A percentile compares a stretch with the other conserved stretches of the same genome.
These are phyloP conservation scores for Tulasnella sp. DNA, from an alignment of 768 basidiomycete species.

Conservation along the genomic window DNA sequence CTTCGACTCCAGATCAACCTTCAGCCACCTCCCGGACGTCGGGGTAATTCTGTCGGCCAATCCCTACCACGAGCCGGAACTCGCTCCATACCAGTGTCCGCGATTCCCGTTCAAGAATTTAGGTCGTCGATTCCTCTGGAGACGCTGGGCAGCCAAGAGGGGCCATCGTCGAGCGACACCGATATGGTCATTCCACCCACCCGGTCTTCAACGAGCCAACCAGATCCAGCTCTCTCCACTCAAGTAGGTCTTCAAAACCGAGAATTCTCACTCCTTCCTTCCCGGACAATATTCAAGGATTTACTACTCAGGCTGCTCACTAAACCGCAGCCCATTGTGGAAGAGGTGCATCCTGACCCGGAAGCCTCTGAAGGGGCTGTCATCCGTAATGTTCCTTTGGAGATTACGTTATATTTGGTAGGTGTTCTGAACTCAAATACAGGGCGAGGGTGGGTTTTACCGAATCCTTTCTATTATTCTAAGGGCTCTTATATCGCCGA, in stretches of 20 bases:
- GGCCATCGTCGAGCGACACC: background rate
- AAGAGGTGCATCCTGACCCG: conserved; percentile 52
- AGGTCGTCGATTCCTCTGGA: background rate
- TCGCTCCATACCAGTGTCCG: background rate
- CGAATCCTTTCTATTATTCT: conserved; percentile 34
- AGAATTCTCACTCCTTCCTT: conserved; percentile 49
- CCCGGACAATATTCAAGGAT: conserved; percentile 58
- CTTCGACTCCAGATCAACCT: background rate
- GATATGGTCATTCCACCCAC: background rate
- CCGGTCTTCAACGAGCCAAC: background rate
- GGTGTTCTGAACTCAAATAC: background rate
- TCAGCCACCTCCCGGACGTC: background rate
- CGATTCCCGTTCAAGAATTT: background rate
- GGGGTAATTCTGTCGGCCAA: background rate
- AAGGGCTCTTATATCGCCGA: conserved; percentile 65
- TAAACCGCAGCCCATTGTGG: conserved; percentile 43
- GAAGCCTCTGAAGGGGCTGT: conserved; percentile 38
- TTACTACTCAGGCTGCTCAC: conserved; percentile 68
- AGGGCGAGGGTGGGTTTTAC: background rate
- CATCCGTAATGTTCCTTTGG: conserved; percentile 63
- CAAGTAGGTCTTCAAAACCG: conserved; percentile 39
- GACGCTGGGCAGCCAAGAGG: background rate
- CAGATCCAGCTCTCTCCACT: background rate
- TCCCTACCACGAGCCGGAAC: background rate
- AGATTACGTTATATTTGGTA: conserved; percentile 55